Percentiles rank a stretch among this genome's conserved stretches.
phyloP scores from a whole-genome alignment of 2,329 filamentous ascomycete genomes.

The Lachnellula hyalina region DNA sequence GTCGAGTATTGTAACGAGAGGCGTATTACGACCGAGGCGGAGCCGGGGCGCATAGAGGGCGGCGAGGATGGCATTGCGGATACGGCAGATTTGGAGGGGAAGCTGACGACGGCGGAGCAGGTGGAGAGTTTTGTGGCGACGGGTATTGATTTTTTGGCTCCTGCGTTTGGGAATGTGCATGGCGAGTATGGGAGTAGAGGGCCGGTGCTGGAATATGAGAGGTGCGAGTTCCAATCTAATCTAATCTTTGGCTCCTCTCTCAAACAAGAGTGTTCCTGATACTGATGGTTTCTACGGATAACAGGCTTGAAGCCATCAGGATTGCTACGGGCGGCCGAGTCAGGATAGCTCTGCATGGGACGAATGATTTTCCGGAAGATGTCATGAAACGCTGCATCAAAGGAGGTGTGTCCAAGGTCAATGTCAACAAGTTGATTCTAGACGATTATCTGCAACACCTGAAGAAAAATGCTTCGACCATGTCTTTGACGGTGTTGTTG shows the following conservation, averaged over 20 bases:
- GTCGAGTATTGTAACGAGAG: constrained; percentile 41
- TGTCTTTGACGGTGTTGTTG: too few species aligned
- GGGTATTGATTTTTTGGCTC: constrained; percentile 61
- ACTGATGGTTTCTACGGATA: constrained; percentile 33
- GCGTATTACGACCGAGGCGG: constrained; percentile 62
- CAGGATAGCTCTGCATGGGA: constrained; percentile 49
- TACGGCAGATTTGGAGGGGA: constrained; percentile 54
- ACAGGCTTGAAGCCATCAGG: constrained; percentile 9
- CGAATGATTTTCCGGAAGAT: constrained; percentile 40
- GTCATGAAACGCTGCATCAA: constrained; percentile 40
- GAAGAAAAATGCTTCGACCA: too few species aligned
- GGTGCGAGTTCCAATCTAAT: too few species aligned
- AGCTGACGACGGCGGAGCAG: constrained; percentile 59
- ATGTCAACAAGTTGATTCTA: constrained; percentile 14
- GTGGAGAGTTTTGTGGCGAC: constrained; percentile 57
- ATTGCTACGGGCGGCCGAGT: constrained; percentile 35
- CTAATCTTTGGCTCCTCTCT: too few species aligned
- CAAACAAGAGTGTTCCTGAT: constrained; percentile 25
- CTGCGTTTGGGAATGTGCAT: constrained; percentile 64
- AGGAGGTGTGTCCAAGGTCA: constrained; percentile 38
- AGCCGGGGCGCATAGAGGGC: constrained; percentile 66
- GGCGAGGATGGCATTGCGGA: constrained; percentile 72
- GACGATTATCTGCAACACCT: too few species aligned
- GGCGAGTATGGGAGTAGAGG: constrained; percentile 47
- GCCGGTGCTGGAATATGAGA: constrained; percentile 23